A percentile compares a stretch with the other conserved stretches of the same genome.
Evolutionary conservation across 257 asterid genomes (phyloP).

Genomic region (Euphrasia confusa): DNA sequence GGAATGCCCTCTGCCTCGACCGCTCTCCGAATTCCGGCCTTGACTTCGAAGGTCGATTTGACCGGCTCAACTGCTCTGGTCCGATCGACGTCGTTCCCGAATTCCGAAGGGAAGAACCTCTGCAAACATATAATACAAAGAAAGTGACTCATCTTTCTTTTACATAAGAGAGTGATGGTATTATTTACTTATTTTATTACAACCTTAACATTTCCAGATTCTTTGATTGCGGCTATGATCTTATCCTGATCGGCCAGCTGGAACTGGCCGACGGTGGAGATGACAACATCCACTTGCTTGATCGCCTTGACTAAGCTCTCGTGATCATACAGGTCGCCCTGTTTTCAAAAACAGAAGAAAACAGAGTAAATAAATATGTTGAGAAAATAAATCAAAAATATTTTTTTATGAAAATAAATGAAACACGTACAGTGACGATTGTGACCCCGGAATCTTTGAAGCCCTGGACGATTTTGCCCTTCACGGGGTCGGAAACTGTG

Average conservation of each 20-base stretch:
- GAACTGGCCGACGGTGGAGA: constrained; percentile 36
- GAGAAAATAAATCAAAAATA: not conserved
- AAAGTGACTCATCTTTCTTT: too few species aligned
- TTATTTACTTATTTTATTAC: too few species aligned
- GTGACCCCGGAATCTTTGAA: constrained; percentile 64
- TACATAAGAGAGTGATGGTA: too few species aligned
- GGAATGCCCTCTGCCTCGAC: constrained; percentile 60
- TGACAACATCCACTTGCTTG: constrained; percentile 61
- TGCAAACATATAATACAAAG: not conserved
- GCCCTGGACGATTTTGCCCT: constrained; percentile 45
- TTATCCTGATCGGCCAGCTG: constrained; percentile 42
- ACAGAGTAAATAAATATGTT: not conserved
- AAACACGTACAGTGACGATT: constrained; percentile 41
- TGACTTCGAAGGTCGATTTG: constrained; percentile 34
- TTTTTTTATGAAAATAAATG: not conserved
- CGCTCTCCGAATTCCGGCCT: constrained; percentile 45
- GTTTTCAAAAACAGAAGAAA: not conserved
- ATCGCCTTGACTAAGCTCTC: constrained; percentile 55
- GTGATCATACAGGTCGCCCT: constrained; percentile 59
- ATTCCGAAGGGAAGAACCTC: constrained; percentile 86
- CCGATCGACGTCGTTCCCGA: constrained; percentile 61
- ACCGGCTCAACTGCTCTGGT: constrained; percentile 56
- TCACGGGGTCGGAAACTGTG: constrained; percentile 58
- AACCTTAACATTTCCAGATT: constrained; percentile 73
- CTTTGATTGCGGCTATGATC: constrained; percentile 55